Base-by-base conservation (phyloP, 2,329 filamentous ascomycete genomes). In the Alternaria metachromatica region DNA sequence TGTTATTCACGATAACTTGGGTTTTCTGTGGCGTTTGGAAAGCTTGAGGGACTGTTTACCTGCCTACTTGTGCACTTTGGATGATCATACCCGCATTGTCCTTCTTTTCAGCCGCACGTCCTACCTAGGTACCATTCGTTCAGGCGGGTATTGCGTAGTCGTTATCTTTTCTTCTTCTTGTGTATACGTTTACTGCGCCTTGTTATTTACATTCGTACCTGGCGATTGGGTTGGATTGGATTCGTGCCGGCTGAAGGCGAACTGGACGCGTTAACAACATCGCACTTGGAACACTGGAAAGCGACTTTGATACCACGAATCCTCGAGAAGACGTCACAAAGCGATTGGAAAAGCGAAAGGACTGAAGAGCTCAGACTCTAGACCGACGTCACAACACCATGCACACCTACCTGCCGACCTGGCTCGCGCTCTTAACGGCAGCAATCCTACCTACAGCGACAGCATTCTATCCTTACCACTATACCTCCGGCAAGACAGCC, bases 391-490 rank as follows among this genome's bases (percentile, higher is more conserved):
- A 53, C 49, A 44, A 55, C 55, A 49, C 46, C 20, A 78, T 79
- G 76, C 67, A 69, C 62, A 72, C 69, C 23, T 51, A 61, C 25
- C 63, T 67, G 44, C 64, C 69, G 3, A 62, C 65, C 65, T 76
- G 68, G 68, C 67, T 71, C 8, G 70, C 70, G 20, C 50, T 69
- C 20, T 72, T 73, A 55, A 11, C 37, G n/a, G 72, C 72, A 65
- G 66, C 72, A 26, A 54, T 75, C 33, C 55, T 75, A 55, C 76
- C 73, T 5, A 65, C 69, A 15, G 75, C 62, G 13, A 65, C 70
- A 7, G 78, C 78, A 15, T 80, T 80, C 67, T 80, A 80, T 56
- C 78, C 78, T 0, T 79, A 78, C 65, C 62, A 68, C 9, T 73
- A 74, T 37, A 63, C 48, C 53, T 58, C 58, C 26, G 57, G 53